Evolutionary conservation across 1,284 basidiomycete species (phyloP).

Genomic region (Schizopora paradoxa): DNA sequence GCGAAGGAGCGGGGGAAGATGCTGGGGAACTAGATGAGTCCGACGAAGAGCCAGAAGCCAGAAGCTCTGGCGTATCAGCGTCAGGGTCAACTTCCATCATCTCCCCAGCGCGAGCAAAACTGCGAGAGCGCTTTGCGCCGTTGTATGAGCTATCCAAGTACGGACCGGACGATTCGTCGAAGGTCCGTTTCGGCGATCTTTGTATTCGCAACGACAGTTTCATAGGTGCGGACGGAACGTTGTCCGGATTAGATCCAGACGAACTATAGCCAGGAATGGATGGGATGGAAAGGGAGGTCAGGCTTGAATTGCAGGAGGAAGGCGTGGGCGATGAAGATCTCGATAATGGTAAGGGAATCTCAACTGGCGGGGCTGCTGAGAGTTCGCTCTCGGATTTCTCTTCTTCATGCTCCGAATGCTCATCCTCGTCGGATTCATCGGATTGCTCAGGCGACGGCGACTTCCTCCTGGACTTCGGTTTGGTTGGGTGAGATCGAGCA

Average conservation of each 20-base stretch:
- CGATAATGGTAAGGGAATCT: slow-evolving; percentile 38
- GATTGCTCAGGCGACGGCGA: slow-evolving; percentile 18
- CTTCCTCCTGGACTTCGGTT: slow-evolving; percentile 19
- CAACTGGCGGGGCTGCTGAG: slow-evolving; percentile 23
- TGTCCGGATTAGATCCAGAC: slow-evolving; percentile 1
- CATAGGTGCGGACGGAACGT: background rate
- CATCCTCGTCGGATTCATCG: slow-evolving; percentile 14
- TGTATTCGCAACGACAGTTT: slow-evolving; percentile 26
- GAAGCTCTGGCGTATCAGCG: slow-evolving; percentile 40
- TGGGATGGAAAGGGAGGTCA: slow-evolving; percentile 11
- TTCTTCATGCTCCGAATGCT: slow-evolving; percentile 21
- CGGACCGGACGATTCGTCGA: slow-evolving; percentile 54
- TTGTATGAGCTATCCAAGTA: slow-evolving; percentile 38
- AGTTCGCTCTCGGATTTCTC: slow-evolving; percentile 8
- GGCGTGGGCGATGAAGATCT: slow-evolving; percentile 38
- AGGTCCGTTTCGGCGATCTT: slow-evolving; percentile 60
- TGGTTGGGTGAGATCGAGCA: slow-evolving; percentile 6
- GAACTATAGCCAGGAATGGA: slow-evolving; percentile 16
- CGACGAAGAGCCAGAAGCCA: slow-evolving; percentile 36
- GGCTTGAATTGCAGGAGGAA: slow-evolving; percentile 12
- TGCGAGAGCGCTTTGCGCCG: slow-evolving; percentile 39
- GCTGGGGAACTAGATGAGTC: slow-evolving; percentile 38
- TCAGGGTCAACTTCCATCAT: slow-evolving; percentile 28
- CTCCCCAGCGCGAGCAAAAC: slow-evolving; percentile 22
- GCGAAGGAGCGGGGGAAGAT: slow-evolving; percentile 33